These are phyloP conservation scores for Chernovozyma aurita DNA, from an alignment of 1,139 yeast genomes.

Conservation along the genomic window DNA sequence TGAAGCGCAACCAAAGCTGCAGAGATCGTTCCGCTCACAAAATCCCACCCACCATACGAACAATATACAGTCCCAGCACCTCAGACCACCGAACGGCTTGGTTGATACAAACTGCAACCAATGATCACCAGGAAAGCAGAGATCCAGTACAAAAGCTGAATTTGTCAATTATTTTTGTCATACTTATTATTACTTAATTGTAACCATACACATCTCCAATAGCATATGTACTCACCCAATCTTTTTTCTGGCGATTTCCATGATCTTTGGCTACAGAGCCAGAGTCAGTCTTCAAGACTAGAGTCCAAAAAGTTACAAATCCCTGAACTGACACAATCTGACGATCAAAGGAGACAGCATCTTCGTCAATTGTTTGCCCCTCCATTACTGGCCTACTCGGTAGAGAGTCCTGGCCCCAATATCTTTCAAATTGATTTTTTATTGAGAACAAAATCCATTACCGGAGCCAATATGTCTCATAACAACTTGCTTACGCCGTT, in stretches of 20 bases:
- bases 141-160: too few species aligned
- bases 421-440: conserved; percentile 26
- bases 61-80: too few species aligned
- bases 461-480: conserved; percentile 10
- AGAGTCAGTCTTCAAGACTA: conserved; percentile 5
- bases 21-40: too few species aligned
- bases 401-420: conserved; percentile 48
- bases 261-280: conserved; percentile 33
- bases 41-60: too few species aligned
- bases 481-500: conserved; percentile 22
- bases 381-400: conserved; percentile 50
- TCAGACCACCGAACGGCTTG: too few species aligned
- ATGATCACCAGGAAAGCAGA: too few species aligned
- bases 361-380: conserved; percentile 38
- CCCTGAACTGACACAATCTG: conserved; percentile 7
- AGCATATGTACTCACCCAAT: conserved; percentile 49
- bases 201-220: too few species aligned
- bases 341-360: conserved; percentile 16
- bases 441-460: conserved; percentile 18
- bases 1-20: too few species aligned
- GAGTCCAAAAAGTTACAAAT: conserved; percentile 5
- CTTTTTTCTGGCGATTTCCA: conserved; percentile 41
- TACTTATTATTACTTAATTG: too few species aligned
- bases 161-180: too few species aligned
- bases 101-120: too few species aligned